Percentiles rank a stretch among this genome's conserved stretches.
Evolutionary conservation across 306 rosid species (phyloP).

Genomic region (Fragaria iinumae): DNA sequence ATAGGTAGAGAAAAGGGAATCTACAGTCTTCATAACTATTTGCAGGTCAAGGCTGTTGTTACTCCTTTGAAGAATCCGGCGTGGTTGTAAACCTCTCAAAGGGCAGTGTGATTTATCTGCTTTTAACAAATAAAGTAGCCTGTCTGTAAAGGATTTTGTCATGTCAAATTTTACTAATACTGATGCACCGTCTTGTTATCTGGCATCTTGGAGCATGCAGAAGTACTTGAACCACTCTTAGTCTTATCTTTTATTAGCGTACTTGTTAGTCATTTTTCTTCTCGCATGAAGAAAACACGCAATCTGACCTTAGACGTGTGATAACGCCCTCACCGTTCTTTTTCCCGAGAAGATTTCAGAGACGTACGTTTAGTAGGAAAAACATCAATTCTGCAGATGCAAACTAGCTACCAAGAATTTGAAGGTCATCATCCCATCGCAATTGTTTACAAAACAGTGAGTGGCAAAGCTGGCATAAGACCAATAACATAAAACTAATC

Average conservation of each 20-base stretch:
- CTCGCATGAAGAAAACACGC: too few relatives aligned
- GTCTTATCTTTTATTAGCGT: background rate
- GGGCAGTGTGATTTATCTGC: background rate
- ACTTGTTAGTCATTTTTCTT: too few relatives aligned
- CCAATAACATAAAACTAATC: background rate
- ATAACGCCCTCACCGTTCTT: too few relatives aligned
- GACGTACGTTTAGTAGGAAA: too few relatives aligned
- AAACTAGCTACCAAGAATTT: background rate
- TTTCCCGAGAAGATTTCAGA: too few relatives aligned
- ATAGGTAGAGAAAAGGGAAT: conserved; percentile 84
- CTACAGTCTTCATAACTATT: conserved; percentile 75
- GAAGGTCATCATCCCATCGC: background rate
- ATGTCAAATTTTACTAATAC: background rate
- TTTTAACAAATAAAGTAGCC: conserved; percentile 2
- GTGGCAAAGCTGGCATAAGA: background rate
- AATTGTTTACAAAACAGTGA: background rate
- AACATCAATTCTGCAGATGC: background rate
- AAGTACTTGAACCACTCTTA: background rate
- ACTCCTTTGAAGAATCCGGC: conserved; percentile 71
- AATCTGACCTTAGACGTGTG: too few relatives aligned
- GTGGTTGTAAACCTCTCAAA: conserved; percentile 48
- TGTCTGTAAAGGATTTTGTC: background rate
- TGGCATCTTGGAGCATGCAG: background rate
- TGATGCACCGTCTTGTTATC: background rate
- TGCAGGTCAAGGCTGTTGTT: conserved; percentile 88